A percentile compares a stretch with the other conserved stretches of the same genome.
phyloP scores from a whole-genome alignment of 1,284 basidiomycete species.

The Ganoderma sp. region DNA sequence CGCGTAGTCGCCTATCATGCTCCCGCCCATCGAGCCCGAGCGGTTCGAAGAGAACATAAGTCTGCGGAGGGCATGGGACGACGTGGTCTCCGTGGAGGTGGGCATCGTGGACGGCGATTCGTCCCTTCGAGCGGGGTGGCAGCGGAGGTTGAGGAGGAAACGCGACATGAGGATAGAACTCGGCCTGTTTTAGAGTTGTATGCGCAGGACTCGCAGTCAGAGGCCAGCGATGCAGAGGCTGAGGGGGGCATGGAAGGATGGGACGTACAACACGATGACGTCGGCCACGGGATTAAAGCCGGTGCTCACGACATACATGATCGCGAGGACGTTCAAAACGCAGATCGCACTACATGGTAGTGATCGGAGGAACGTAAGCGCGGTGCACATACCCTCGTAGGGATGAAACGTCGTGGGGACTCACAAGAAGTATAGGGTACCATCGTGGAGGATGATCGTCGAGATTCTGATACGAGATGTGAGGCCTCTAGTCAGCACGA shows the following conservation, averaged over 20 bases:
- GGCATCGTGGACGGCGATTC: slow-evolving; percentile 9
- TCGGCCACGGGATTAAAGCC: too few species aligned
- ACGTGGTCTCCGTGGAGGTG: not conserved
- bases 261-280: slow-evolving; percentile 13
- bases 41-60: slow-evolving; percentile 8
- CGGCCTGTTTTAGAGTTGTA: too few species aligned
- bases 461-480: slow-evolving; percentile 11
- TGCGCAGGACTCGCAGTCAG: too few species aligned
- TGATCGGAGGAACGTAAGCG: too few species aligned
- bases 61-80: slow-evolving; percentile 6
- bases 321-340: slow-evolving; percentile 23
- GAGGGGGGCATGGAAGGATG: not conserved
- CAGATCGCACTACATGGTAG: slow-evolving; percentile 17
- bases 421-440: slow-evolving; percentile 29
- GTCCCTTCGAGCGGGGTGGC: slow-evolving; percentile 13
- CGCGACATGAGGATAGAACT: slow-evolving; percentile 21
- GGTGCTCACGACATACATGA: too few species aligned
- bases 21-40: slow-evolving; percentile 11
- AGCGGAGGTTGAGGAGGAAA: slow-evolving; percentile 32
- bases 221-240: slow-evolving; percentile 12
- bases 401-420: not conserved
- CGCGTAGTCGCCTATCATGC: not conserved
- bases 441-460: slow-evolving; percentile 23
- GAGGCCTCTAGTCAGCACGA: slow-evolving; percentile 12
- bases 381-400: too few species aligned